Base-by-base conservation (phyloP, 2,329 filamentous ascomycete species). In the Lojkania enalia region DNA sequence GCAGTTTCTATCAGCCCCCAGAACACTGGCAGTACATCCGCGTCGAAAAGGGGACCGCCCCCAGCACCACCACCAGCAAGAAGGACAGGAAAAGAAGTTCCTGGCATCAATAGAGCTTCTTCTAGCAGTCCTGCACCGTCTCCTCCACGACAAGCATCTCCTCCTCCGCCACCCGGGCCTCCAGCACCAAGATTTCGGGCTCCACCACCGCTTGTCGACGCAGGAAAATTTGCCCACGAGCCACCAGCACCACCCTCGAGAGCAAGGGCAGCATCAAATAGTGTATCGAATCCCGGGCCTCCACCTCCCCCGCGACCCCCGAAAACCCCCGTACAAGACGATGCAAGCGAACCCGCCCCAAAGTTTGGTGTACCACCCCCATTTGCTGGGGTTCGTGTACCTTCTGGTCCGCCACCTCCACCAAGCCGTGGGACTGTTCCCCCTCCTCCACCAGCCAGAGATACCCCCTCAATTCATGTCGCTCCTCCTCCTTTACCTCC, bases 201-300 rank as follows among this genome's bases (percentile, higher is more conserved):
- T 6, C 94, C 94, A 35, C 94, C 94, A 23, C 88, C 92, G 2
- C 73, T 97, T 48, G 83, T 89, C 43, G 91, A 96, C 68, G 94
- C 94, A 46, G 94, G 94, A 27, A 95, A 89, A 70, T 94, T 83
- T 64, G 90, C 87, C 3, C 69, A 75, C 20, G 73, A 76, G 44
- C 76, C 75, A 15, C 64, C 74, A 11, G 61, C 69, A 21, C 71
- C 71, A 43, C 64, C 79, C 68, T 57, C 75, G 62, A 69, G 77
- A 61, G 67, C 73, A 46, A 66, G 77, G 54, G 79, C 79, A 49
- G 65, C 71, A 13, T 80, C 78, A 7, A 71, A 71, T 25, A 65
- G 74, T 57, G 43, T 77, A 54, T 58, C 75, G 7, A 75, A 75
- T 37, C 76, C 83, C 20, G 84, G 80, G 1, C 85, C 86, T 20